A percentile compares a stretch with the other conserved stretches of the same genome.
Evolutionary conservation across 345 rosid species (phyloP).

Genomic region (Eucalyptus sp.): DNA sequence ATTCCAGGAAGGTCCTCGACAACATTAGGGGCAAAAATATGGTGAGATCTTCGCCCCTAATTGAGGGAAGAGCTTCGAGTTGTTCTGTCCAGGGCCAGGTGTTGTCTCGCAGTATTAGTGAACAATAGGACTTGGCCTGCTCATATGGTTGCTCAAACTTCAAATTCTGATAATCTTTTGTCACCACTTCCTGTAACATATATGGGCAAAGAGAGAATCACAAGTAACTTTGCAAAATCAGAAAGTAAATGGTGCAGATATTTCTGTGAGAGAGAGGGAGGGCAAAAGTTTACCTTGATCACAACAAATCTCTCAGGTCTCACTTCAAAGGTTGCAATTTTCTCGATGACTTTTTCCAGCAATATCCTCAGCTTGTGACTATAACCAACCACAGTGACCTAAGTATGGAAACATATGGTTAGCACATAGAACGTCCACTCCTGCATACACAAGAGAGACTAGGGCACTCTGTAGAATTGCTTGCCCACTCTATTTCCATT

Average conservation of each 20-base stretch:
- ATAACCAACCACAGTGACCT: slow-evolving; percentile 81
- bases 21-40: slow-evolving; percentile 62
- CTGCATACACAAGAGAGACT: background rate
- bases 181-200: slow-evolving; percentile 51
- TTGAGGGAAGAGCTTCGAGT: slow-evolving; percentile 49
- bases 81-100: slow-evolving; percentile 71
- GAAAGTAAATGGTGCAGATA: background rate
- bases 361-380: slow-evolving; percentile 78
- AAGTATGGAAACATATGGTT: background rate
- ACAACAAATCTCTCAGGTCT: slow-evolving; percentile 71
- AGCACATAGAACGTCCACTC: background rate
- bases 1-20: slow-evolving; percentile 65
- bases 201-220: background rate
- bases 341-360: slow-evolving; percentile 54
- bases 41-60: slow-evolving; percentile 53
- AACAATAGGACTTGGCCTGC: slow-evolving; percentile 73
- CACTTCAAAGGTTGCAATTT: slow-evolving; percentile 70
- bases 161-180: slow-evolving; percentile 57
- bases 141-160: slow-evolving; percentile 75
- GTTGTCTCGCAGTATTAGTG: slow-evolving; percentile 47
- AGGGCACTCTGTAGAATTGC: background rate
- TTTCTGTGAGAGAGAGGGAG: background rate
- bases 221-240: background rate
- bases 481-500: background rate
- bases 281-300: slow-evolving; percentile 47